Percentiles rank a stretch among this genome's conserved stretches.
Evolutionary conservation across 495 filamentous ascomycete genomes (phyloP).

Genomic region (Trichoderma parareesei): DNA sequence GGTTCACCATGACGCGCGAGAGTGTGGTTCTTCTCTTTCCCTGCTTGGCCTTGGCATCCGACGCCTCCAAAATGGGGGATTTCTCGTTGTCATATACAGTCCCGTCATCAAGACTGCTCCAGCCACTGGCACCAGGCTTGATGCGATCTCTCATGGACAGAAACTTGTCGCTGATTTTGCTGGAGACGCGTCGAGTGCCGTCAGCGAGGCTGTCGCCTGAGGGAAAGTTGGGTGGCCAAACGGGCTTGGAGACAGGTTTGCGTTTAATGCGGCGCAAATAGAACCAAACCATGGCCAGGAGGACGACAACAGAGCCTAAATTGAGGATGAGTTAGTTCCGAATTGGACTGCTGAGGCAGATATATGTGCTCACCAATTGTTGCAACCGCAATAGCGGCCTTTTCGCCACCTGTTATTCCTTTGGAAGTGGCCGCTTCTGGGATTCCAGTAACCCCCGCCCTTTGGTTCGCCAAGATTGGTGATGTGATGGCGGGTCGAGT

Average conservation of each 20-base stretch:
- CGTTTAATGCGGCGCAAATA: neutral
- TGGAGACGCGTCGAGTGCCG: neutral
- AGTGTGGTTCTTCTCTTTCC: neutral
- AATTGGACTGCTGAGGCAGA: neutral
- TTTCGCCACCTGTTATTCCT: neutral
- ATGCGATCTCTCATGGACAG: neutral
- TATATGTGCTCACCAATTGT: neutral
- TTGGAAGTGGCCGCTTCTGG: neutral
- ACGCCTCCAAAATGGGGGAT: neutral
- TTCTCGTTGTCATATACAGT: neutral
- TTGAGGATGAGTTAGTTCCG: neutral
- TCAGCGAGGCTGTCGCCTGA: neutral
- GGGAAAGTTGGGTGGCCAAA: neutral
- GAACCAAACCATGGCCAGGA: neutral
- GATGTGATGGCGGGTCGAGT: neutral
- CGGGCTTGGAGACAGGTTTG: neutral
- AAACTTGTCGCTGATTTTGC: neutral
- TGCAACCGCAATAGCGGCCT: neutral
- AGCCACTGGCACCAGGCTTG: neutral
- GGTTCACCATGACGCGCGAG: neutral
- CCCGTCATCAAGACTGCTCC: neutral
- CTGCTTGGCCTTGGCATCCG: neutral
- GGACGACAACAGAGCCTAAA: neutral
- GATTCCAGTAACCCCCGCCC: neutral
- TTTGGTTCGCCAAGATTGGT: neutral